These are phyloP conservation scores for Arthrobotrys sinensis DNA, from an alignment of 2,329 filamentous ascomycete species.

Conservation along the genomic window DNA sequence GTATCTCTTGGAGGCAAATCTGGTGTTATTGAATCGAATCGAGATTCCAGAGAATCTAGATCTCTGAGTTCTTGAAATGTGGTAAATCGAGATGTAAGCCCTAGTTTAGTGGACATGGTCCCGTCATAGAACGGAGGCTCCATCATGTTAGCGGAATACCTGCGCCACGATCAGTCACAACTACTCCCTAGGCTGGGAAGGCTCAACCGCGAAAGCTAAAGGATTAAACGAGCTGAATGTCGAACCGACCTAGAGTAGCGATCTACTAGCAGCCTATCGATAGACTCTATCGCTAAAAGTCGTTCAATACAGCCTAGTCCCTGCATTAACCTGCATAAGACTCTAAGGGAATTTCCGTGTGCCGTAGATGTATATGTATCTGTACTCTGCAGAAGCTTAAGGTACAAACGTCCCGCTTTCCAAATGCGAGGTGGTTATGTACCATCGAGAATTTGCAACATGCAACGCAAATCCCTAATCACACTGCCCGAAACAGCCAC, in stretches of 20 bases:
- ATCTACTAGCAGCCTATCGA: conserved; percentile 33
- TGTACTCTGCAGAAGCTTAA: conserved; percentile 27
- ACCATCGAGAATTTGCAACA: conserved; percentile 46
- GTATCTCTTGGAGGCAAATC: conserved; percentile 35
- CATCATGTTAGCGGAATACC: conserved; percentile 17
- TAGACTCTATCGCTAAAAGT: conserved; percentile 22
- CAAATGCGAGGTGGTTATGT: conserved; percentile 18
- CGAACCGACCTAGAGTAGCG: conserved; percentile 33
- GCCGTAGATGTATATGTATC: conserved; percentile 47
- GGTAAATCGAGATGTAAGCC: conserved; percentile 43
- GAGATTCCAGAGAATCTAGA: conserved; percentile 44
- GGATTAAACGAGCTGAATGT: conserved; percentile 43
- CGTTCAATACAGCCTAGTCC: conserved; percentile 21
- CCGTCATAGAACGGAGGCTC: conserved; percentile 27
- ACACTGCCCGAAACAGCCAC: conserved; percentile 44
- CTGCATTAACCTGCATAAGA: conserved; percentile 43
- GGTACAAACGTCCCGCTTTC: conserved; percentile 44
- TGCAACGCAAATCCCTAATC: conserved; percentile 49
- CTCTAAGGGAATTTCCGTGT: conserved; percentile 44
- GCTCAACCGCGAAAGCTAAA: conserved; percentile 5
- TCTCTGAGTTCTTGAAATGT: conserved; percentile 29
- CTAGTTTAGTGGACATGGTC: conserved; percentile 2
- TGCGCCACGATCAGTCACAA: conserved; percentile 38
- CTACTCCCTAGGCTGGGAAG: conserved; percentile 3
- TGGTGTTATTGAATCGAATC: conserved; percentile 35